These are phyloP conservation scores for Leucoagaricus sp. DNA, from an alignment of 1,284 basidiomycete species.

Conservation along the genomic window DNA sequence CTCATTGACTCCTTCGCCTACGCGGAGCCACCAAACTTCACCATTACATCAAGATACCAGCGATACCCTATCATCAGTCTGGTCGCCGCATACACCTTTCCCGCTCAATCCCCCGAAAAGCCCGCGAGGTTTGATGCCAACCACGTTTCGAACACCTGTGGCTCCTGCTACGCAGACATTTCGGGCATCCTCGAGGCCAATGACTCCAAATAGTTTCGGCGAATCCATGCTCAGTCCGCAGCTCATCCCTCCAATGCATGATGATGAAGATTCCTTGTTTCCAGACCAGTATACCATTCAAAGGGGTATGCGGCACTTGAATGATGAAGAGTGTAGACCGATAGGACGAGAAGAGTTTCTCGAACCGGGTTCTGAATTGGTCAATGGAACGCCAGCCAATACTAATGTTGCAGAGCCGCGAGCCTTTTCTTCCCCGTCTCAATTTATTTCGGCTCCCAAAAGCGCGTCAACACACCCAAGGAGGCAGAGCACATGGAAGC, in stretches of 20 bases:
- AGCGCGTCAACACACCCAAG: slow-evolving; percentile 17
- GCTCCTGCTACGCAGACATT: slow-evolving; percentile 29
- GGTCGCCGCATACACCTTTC: slow-evolving; percentile 38
- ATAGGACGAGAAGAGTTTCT: slow-evolving; percentile 16
- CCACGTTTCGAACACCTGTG: slow-evolving; percentile 35
- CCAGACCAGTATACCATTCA: slow-evolving; percentile 38
- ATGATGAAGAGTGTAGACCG: slow-evolving; percentile 34
- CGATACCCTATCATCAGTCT: slow-evolving; percentile 25
- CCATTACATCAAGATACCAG: slow-evolving; percentile 17
- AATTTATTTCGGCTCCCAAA: slow-evolving; percentile 29
- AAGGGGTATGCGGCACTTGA: slow-evolving; percentile 25
- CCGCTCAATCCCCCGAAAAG: slow-evolving; percentile 24
- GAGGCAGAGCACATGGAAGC: slow-evolving; percentile 18
- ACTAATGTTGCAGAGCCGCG: slow-evolving; percentile 12
- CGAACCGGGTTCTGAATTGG: background rate
- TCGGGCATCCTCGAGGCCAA: slow-evolving; percentile 36
- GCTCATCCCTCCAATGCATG: slow-evolving; percentile 27
- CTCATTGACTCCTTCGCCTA: slow-evolving; percentile 29
- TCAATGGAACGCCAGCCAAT: background rate
- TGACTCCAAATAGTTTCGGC: slow-evolving; percentile 32
- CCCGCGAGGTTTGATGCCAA: slow-evolving; percentile 31
- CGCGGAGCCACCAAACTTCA: slow-evolving; percentile 24
- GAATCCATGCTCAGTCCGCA: slow-evolving; percentile 22
- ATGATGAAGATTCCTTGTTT: slow-evolving; percentile 42
- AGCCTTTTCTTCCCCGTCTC: slow-evolving; percentile 16